phyloP scores from a whole-genome alignment of 2,329 filamentous ascomycete species.

The Cladobotryum mycophilum region DNA sequence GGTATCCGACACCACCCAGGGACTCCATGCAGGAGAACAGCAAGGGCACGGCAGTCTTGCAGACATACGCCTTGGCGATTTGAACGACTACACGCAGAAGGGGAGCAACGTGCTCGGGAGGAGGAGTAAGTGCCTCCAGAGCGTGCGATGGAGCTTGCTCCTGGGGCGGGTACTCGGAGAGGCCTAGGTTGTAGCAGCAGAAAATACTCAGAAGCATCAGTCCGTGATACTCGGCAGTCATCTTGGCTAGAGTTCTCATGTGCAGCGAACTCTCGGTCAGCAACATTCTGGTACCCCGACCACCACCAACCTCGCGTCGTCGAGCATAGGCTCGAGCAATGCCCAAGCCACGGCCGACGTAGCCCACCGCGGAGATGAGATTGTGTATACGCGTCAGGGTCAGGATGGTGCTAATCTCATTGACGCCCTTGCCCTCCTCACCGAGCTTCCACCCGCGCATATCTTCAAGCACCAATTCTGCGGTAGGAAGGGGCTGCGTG shows the following conservation, averaged over 20 bases:
- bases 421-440: slow-evolving; percentile 57
- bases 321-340: slow-evolving; percentile 53
- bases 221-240: slow-evolving; percentile 50
- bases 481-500: slow-evolving; percentile 63
- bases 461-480: slow-evolving; percentile 60
- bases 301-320: slow-evolving; percentile 47
- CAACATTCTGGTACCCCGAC: slow-evolving; percentile 35
- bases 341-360: slow-evolving; percentile 49
- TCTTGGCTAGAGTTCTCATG: slow-evolving; percentile 50
- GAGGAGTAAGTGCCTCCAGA: slow-evolving; percentile 27
- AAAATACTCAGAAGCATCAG: slow-evolving; percentile 51
- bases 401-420: slow-evolving; percentile 61
- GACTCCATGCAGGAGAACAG: slow-evolving; percentile 56
- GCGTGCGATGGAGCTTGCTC: slow-evolving; percentile 12
- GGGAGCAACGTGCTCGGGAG: slow-evolving; percentile 26
- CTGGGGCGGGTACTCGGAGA: slow-evolving; percentile 38
- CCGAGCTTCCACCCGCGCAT: slow-evolving; percentile 63
- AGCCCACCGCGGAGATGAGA: slow-evolving; percentile 45
- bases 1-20: slow-evolving; percentile 60
- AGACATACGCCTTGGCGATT: slow-evolving; percentile 53
- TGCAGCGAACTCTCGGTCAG: slow-evolving; percentile 50
- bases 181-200: slow-evolving; percentile 47
- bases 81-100: slow-evolving; percentile 55
- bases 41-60: slow-evolving; percentile 42
- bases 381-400: slow-evolving; percentile 60